Evolutionary conservation across 352 stramenopile genomes (phyloP).

Genomic region (Globisporangium carolinianum): DNA sequence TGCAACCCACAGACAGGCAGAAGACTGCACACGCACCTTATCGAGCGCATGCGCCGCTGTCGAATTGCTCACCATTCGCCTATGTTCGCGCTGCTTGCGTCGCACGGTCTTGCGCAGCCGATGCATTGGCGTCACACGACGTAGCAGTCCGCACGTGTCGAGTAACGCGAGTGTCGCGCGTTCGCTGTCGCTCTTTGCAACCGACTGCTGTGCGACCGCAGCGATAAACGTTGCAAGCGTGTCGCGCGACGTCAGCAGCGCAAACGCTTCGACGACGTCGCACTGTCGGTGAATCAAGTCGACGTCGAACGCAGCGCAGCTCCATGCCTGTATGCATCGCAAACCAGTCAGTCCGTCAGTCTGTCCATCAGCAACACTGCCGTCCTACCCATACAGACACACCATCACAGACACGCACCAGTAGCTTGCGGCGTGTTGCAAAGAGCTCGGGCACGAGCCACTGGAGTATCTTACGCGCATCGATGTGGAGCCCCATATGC

Average conservation of each 20-base stretch:
- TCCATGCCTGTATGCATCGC: slow-evolving; percentile 62
- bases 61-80: slow-evolving; percentile 3
- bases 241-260: slow-evolving; percentile 19
- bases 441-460: slow-evolving; percentile 65
- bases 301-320: slow-evolving; percentile 39
- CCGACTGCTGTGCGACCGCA: slow-evolving; percentile 22
- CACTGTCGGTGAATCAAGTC: slow-evolving; percentile 40
- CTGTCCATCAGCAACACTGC: too few species aligned
- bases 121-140: slow-evolving; percentile 15
- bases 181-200: slow-evolving; percentile 32
- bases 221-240: slow-evolving; percentile 22
- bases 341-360: too few species aligned
- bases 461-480: slow-evolving; percentile 50
- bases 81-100: too few species aligned
- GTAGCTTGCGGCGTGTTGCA: slow-evolving; percentile 54
- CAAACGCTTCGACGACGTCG: slow-evolving; percentile 31
- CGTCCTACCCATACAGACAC: too few species aligned
- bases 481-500: slow-evolving; percentile 24
- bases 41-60: background rate
- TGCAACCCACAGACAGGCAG: too few species aligned
- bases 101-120: too few species aligned
- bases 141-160: slow-evolving; percentile 26
- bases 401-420: slow-evolving; percentile 37
- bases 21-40: background rate
- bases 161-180: slow-evolving; percentile 25